Base-by-base conservation (phyloP, 176 grass and related monocot species). In the Bolboschoenus planiculmis region DNA sequence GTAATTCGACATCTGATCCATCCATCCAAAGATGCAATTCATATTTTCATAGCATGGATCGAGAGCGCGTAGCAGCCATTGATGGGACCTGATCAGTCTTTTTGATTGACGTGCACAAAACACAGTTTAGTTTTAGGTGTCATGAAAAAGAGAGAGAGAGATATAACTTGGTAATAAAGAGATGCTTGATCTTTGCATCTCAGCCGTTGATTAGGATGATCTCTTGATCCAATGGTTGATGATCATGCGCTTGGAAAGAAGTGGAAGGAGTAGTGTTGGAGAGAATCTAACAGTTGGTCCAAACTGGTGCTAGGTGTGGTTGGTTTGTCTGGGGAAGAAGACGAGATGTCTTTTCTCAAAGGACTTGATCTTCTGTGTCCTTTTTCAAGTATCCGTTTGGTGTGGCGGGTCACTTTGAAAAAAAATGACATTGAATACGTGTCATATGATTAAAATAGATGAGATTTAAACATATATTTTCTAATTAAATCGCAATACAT, bases 51-150 rank as follows among this genome's bases (percentile, higher is more conserved):
- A 2, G 9, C 46, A 48, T 48, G 55, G 55, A 81, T 40, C 18
- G 20, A 44, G 62, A 61, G 78, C 51, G 20, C 29, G n/a, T 62
- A 40, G 40, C 58, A 81, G n/a, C 42, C 23, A 48, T 64, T 64
- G 57, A 81, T 81, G 23, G n/a, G 79, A 81, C 57, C 36, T 29
- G 58, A 51, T 47, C 44, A 81, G 18, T 81, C 57, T 64, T 62
- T 81, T 21, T 82, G 79, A 82, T 82, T 82, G 79, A 82, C 79
- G 56, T 62, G 36, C 57, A 82, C 36, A 24, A 65, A 82, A 65
- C 79, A n/a, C n/a, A n/a, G n/a, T n/a, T n/a, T 48, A 18, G 60
- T 16, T 23, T 60, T 10, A 42, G 5, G 18, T 0, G 7, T 24
- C 3, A 59, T 3, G 10, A 20, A 78, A 16, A 21, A 37, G 13